phyloP scores from a whole-genome alignment of 371 early-diverging fungal species.

The Thermomucor indicae-seudaticae region DNA sequence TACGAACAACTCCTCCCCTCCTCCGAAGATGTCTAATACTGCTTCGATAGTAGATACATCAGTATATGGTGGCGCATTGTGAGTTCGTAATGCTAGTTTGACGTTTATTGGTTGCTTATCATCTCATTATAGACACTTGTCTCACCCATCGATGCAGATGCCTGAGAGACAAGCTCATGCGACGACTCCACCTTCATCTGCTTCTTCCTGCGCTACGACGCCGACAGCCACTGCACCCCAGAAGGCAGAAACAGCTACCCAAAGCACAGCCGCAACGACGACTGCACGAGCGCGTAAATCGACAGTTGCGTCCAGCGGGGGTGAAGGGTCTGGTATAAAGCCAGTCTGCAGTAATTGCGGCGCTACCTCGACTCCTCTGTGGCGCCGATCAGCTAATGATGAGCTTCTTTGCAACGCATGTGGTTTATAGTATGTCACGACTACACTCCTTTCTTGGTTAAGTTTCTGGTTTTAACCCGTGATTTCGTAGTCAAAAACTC shows the following conservation, averaged over 20 bases:
- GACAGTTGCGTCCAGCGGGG: slow-evolving; percentile 9
- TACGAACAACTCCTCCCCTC: slow-evolving; percentile 7
- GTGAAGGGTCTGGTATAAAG: slow-evolving; percentile 17
- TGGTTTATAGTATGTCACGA: slow-evolving; percentile 75
- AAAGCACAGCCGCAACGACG: slow-evolving; percentile 2
- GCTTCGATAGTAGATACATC: slow-evolving; percentile 1
- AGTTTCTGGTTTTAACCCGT: neutral
- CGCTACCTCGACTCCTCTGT: slow-evolving; percentile 90
- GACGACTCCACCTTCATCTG: slow-evolving; percentile 4
- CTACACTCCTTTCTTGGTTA: neutral
- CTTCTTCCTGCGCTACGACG: slow-evolving; percentile 1
- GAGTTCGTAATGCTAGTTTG: too few relatives aligned
- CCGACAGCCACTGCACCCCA: neutral
- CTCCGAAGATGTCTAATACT: slow-evolving; percentile 4
- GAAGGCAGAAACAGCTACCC: neutral
- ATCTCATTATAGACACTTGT: neutral
- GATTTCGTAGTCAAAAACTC: slow-evolving; percentile 55
- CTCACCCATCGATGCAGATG: slow-evolving; percentile 1
- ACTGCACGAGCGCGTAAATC: slow-evolving; percentile 5
- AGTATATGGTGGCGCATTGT: too few relatives aligned
- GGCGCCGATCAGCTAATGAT: slow-evolving; percentile 79
- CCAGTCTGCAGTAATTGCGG: slow-evolving; percentile 82
- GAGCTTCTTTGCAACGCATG: slow-evolving; percentile 93
- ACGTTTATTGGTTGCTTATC: too few relatives aligned
- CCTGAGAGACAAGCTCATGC: too few relatives aligned